Percentiles rank a stretch among this genome's conserved stretches.
phyloP scores from a whole-genome alignment of 1,284 basidiomycete species.

The Trametes pubescens region DNA sequence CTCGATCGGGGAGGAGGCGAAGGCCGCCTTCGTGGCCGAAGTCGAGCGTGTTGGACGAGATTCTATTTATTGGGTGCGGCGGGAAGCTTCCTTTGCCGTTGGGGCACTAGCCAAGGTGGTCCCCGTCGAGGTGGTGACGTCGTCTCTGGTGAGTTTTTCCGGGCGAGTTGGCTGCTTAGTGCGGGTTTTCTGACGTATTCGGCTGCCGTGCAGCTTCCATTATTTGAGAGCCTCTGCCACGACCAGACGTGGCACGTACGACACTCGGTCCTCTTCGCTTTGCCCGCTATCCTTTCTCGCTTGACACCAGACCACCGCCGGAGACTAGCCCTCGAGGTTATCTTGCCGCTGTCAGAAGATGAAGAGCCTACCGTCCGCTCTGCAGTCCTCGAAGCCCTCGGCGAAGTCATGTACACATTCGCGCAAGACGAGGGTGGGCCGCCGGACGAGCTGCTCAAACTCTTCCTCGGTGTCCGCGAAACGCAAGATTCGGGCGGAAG shows the following conservation, averaged over 20 bases:
- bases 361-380: constrained; percentile 77
- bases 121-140: constrained; percentile 71
- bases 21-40: constrained; percentile 80
- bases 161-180: background rate
- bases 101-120: constrained; percentile 90
- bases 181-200: constrained; percentile 18
- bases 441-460: constrained; percentile 80
- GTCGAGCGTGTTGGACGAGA: constrained; percentile 84
- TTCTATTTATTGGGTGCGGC: constrained; percentile 83
- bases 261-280: constrained; percentile 87
- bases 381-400: constrained; percentile 89
- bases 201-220: constrained; percentile 66
- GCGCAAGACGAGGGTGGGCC: constrained; percentile 71
- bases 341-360: constrained; percentile 73
- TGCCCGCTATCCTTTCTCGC: constrained; percentile 82
- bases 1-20: constrained; percentile 66
- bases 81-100: constrained; percentile 91
- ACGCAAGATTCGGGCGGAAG: constrained; percentile 31
- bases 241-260: constrained; percentile 88
- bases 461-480: constrained; percentile 56
- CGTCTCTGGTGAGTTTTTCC: constrained; percentile 62
- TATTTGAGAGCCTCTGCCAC: constrained; percentile 75
- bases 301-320: constrained; percentile 64
- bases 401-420: constrained; percentile 92
- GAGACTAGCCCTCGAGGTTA: constrained; percentile 68